Evolutionary conservation across 192 early-diverging fungal genomes (phyloP).

Genomic region (Podila epicladia): DNA sequence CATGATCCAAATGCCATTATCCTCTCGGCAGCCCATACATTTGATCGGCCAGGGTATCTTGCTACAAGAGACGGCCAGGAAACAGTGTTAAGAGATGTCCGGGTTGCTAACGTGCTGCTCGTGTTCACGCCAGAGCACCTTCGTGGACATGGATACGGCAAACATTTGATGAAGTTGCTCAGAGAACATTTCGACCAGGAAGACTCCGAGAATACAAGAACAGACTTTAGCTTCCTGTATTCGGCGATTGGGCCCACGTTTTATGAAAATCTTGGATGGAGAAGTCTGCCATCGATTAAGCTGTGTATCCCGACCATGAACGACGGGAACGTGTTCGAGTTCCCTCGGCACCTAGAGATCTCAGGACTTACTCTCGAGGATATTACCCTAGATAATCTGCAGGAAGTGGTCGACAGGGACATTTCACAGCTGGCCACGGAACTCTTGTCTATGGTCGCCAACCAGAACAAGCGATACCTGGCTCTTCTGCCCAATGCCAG

Average conservation of each 20-base stretch:
- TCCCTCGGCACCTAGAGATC: neutral
- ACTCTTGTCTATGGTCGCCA: neutral
- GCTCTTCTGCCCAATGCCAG: slow-evolving; percentile 6
- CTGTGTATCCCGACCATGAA: too few relatives aligned
- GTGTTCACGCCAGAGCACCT: slow-evolving; percentile 16
- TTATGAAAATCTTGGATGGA: neutral
- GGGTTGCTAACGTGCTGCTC: slow-evolving; percentile 6
- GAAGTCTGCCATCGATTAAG: too few relatives aligned
- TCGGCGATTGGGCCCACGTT: slow-evolving; percentile 11
- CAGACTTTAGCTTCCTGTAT: slow-evolving; percentile 5
- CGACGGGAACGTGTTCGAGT: neutral
- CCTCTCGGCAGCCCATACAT: slow-evolving; percentile 13
- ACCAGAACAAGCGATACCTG: neutral
- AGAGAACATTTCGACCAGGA: slow-evolving; percentile 3
- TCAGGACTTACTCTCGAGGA: neutral
- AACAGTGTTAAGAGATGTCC: neutral
- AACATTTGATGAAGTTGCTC: slow-evolving; percentile 9
- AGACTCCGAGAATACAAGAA: neutral
- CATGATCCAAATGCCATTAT: slow-evolving; percentile 4
- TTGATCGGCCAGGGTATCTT: slow-evolving; percentile 7
- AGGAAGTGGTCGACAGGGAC: slow-evolving; percentile 7
- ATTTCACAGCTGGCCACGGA: slow-evolving; percentile 5
- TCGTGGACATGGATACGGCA: slow-evolving; percentile 13
- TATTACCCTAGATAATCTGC: slow-evolving; percentile 1
- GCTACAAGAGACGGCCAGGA: neutral